A percentile compares a stretch with the other conserved stretches of the same genome.
Conservation (phyloP, 306 rosid genomes). For the Echinosophora koreensis region DNA sequence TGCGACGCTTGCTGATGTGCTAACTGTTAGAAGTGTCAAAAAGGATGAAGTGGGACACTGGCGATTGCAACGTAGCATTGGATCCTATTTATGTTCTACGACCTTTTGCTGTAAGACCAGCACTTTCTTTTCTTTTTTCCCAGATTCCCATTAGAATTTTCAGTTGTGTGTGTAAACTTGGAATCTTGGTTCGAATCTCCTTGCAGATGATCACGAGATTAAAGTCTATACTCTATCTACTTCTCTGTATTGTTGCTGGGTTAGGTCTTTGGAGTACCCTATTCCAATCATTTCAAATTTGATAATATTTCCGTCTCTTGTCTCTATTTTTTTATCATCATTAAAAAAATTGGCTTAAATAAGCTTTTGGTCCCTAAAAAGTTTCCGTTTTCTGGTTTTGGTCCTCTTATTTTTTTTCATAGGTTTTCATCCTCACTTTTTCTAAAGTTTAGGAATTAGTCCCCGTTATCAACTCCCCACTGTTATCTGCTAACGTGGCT, state of each 20-base stretch:
- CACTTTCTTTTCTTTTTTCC: background rate
- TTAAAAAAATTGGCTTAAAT: too few species aligned
- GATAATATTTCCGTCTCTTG: slow-evolving; percentile 12
- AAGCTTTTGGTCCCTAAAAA: too few species aligned
- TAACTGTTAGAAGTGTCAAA: slow-evolving; percentile 6
- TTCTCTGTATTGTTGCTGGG: slow-evolving; percentile 20
- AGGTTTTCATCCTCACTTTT: too few species aligned
- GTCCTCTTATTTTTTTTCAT: too few species aligned
- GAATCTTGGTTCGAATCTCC: slow-evolving; percentile 49
- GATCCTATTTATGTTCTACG: slow-evolving; percentile 29
- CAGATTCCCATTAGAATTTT: slow-evolving; percentile 38
- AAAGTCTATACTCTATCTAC: slow-evolving; percentile 41
- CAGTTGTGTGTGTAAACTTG: slow-evolving; percentile 36
- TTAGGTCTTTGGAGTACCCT: slow-evolving; percentile 33
- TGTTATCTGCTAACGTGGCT: too few species aligned
- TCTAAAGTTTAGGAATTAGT: too few species aligned
- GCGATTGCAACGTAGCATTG: slow-evolving; percentile 41
- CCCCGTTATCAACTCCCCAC: too few species aligned
- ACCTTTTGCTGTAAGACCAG: slow-evolving; percentile 10
- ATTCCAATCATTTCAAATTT: slow-evolving; percentile 46
- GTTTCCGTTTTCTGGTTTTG: too few species aligned
- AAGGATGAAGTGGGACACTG: slow-evolving; percentile 40
- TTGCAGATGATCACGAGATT: slow-evolving; percentile 52
- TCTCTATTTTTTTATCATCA: background rate
- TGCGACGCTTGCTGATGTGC: background rate